A percentile compares a stretch with the other conserved stretches of the same genome.
Conservation (phyloP, 2,329 filamentous ascomycete genomes). For the Venturia carpophila region DNA sequence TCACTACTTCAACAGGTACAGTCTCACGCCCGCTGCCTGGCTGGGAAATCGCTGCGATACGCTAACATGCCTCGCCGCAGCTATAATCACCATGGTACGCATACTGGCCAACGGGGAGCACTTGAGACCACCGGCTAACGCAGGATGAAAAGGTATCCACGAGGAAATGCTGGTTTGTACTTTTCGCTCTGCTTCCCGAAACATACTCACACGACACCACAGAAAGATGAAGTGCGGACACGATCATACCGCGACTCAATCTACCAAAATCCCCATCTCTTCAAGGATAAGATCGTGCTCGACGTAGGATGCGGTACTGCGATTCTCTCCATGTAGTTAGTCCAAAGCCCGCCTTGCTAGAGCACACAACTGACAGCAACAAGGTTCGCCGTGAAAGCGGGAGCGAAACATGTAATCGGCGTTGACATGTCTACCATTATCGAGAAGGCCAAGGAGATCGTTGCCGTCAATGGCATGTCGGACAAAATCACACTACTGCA, state of each 20-base stretch:
- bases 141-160: conserved; percentile 63
- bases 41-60: background rate
- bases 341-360: conserved; percentile 13
- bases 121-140: conserved; percentile 33
- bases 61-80: conserved; percentile 40
- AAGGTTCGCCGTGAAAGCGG: conserved; percentile 94
- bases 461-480: conserved; percentile 80
- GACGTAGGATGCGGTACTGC: conserved; percentile 96
- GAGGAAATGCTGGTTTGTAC: conserved; percentile 91
- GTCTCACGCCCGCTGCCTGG: background rate
- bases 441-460: conserved; percentile 95
- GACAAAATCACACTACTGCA: conserved; percentile 97
- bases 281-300: conserved; percentile 87
- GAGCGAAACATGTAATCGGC: conserved; percentile 96
- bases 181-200: conserved; percentile 10
- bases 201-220: conserved; percentile 21
- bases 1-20: conserved; percentile 97
- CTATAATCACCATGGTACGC: conserved; percentile 94
- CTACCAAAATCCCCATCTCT: conserved; percentile 89
- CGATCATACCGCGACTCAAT: conserved; percentile 96
- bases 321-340: conserved; percentile 87
- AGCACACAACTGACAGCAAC: conserved; percentile 18
- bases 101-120: conserved; percentile 35
- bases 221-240: conserved; percentile 99
- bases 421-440: conserved; percentile 99